phyloP scores from a whole-genome alignment of 2,329 filamentous ascomycete genomes.

The Nemania sp. region DNA sequence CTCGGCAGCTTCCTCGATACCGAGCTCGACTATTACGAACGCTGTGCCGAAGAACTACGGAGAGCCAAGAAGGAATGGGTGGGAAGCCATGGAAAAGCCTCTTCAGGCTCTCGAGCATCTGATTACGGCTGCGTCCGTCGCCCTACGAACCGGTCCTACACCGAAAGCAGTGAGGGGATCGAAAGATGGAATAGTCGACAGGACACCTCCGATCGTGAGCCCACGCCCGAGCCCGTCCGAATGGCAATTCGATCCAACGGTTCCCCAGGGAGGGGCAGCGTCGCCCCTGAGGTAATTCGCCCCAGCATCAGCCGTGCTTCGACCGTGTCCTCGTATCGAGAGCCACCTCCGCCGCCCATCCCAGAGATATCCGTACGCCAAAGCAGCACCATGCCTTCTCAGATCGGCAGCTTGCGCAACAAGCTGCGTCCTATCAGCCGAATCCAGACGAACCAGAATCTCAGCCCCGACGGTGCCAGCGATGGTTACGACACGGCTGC shows the following conservation, averaged over 20 bases:
- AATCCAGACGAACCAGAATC: conserved; percentile 44
- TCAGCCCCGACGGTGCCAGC: conserved; percentile 50
- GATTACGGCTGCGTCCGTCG: conserved; percentile 32
- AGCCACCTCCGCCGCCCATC: conserved; percentile 34
- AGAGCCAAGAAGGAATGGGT: conserved; percentile 54
- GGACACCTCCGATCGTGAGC: conserved; percentile 42
- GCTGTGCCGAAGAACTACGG: conserved; percentile 80
- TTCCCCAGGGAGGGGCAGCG: conserved; percentile 30
- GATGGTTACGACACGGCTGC: conserved; percentile 56
- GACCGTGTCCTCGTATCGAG: conserved; percentile 33
- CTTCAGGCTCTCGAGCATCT: conserved; percentile 30
- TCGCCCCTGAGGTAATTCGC: conserved; percentile 35
- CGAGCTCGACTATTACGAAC: conserved; percentile 88
- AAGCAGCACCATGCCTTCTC: conserved; percentile 33
- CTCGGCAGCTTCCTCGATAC: conserved; percentile 82
- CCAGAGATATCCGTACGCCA: conserved; percentile 32
- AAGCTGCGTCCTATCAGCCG: conserved; percentile 52
- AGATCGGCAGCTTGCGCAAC: conserved; percentile 45
- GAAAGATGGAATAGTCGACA: conserved; percentile 37
- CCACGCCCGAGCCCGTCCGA: conserved; percentile 45
- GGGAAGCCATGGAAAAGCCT: conserved; percentile 30
- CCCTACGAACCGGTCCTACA: conserved; percentile 44
- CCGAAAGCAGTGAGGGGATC: conserved; percentile 45
- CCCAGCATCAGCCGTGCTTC: conserved; percentile 35
- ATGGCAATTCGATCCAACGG: conserved; percentile 50